Conservation (phyloP, 106 monocot genomes). For the Cymbidium sinense region DNA sequence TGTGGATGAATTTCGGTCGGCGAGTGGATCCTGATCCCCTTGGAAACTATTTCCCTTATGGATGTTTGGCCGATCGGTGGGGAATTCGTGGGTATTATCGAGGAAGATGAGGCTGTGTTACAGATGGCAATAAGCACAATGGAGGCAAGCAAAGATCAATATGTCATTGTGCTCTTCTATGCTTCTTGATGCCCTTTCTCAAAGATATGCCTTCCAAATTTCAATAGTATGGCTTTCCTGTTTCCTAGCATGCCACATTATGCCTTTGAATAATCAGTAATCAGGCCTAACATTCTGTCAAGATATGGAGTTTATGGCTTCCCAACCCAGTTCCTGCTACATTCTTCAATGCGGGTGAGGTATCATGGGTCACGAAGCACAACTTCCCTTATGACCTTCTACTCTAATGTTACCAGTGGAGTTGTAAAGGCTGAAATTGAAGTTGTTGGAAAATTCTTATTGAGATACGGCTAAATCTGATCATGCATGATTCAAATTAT, state of each 20-base stretch:
- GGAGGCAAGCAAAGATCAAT: background rate
- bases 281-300: slow-evolving; percentile 58
- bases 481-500: too few relatives aligned
- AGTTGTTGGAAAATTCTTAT: too few relatives aligned
- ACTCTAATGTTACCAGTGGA: slow-evolving; percentile 60
- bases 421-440: too few relatives aligned
- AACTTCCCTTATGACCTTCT: slow-evolving; percentile 51
- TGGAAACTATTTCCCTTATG: background rate
- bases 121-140: background rate
- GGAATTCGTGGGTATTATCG: background rate
- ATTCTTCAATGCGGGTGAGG: slow-evolving; percentile 67
- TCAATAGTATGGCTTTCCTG: slow-evolving; percentile 45
- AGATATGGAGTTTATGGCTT: slow-evolving; percentile 80
- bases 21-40: background rate
- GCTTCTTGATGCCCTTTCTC: too few relatives aligned
- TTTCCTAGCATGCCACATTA: slow-evolving; percentile 51
- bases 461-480: too few relatives aligned
- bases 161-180: slow-evolving; percentile 41
- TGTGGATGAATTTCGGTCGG: background rate
- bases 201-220: too few relatives aligned
- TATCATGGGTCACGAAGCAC: slow-evolving; percentile 69
- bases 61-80: background rate
- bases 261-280: slow-evolving; percentile 47
- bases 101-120: background rate
- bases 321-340: slow-evolving; percentile 67